phyloP scores from a whole-genome alignment of 352 stramenopile genomes.

The Globisporangium camurandrum region DNA sequence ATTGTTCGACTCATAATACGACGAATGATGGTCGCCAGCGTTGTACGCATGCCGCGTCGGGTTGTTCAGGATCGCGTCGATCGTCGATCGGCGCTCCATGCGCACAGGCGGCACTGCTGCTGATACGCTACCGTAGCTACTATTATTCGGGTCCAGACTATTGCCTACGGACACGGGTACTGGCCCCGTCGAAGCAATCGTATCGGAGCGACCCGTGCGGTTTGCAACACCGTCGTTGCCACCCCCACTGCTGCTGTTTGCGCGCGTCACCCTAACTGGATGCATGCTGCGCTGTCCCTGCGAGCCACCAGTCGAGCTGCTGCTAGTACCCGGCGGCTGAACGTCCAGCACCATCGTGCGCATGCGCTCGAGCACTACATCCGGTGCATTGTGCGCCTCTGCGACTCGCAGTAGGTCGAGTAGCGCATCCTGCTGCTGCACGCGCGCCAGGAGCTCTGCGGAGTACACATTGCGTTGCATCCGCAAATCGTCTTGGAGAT shows the following conservation, averaged over 20 bases:
- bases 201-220: slow-evolving; percentile 47
- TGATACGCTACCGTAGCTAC: too few relatives aligned
- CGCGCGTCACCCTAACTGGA: too few relatives aligned
- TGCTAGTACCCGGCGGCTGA: slow-evolving; percentile 17
- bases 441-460: slow-evolving; percentile 62
- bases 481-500: slow-evolving; percentile 76
- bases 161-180: slow-evolving; percentile 54
- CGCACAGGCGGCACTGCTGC: slow-evolving; percentile 5
- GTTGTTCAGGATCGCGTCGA: slow-evolving; percentile 51
- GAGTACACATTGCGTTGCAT: slow-evolving; percentile 79
- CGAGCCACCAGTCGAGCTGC: neutral
- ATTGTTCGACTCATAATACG: too few relatives aligned
- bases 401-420: slow-evolving; percentile 44
- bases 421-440: slow-evolving; percentile 44
- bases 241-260: neutral
- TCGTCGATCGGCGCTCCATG: slow-evolving; percentile 30
- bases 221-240: slow-evolving; percentile 12
- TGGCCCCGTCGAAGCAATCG: slow-evolving; percentile 43
- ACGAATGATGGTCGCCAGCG: slow-evolving; percentile 2
- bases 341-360: slow-evolving; percentile 38
- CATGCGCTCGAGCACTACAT: slow-evolving; percentile 44
- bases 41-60: slow-evolving; percentile 13
- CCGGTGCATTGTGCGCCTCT: slow-evolving; percentile 42
- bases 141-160: slow-evolving; percentile 18
- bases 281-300: neutral